Evolutionary conservation across 352 stramenopile genomes (phyloP), one percentile per base, ranked within the genome.

Genomic region (Pythium sukuiense): DNA sequence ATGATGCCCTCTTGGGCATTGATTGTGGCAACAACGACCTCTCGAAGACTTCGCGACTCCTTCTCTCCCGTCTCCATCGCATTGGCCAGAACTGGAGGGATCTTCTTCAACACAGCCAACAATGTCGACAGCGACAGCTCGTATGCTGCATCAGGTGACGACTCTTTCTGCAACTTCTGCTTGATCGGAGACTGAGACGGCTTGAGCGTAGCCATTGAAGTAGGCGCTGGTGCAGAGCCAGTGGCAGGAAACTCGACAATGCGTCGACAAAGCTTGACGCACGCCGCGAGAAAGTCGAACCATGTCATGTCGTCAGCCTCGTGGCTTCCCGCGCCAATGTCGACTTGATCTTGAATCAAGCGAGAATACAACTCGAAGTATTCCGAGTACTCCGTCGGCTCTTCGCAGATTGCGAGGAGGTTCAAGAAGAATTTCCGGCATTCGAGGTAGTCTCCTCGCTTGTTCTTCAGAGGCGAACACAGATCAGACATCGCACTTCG

Each of bases 401-500:
- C 46, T 18, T 65, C 62, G 18, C 29, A 65, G n/a, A 24, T 46
- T 16, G 54, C 61, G 3, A 73, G 20, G n/a, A 73, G 53, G 29
- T 58, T 59, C n/a, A 73, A 35, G 35, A 73, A 74, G 41, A 62
- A 58, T 20, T 35, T 55, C 16, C 62, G 57, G 26, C 57, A 68
- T 45, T 62, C 73, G 69, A 52, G 69, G 80, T 56, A 74, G 89
- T 77, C 74, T 54, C 76, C 57, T 18, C 74, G 71, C 64, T 86
- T 87, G 71, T 83, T 30, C 66, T 76, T 30, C 72, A 81, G 24
- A 70, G 56, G 49, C 16, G 30, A 50, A 27, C 56, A 70, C 6
- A 74, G 48, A 39, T 53, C 58, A n/a, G 59, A 56, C 27, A 74
- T 74, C 13, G 37, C 46, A 1, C 26, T 12, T 16, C 52, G 55